Base-by-base conservation (phyloP, 495 filamentous ascomycete genomes). In the Penicillium angulare region DNA sequence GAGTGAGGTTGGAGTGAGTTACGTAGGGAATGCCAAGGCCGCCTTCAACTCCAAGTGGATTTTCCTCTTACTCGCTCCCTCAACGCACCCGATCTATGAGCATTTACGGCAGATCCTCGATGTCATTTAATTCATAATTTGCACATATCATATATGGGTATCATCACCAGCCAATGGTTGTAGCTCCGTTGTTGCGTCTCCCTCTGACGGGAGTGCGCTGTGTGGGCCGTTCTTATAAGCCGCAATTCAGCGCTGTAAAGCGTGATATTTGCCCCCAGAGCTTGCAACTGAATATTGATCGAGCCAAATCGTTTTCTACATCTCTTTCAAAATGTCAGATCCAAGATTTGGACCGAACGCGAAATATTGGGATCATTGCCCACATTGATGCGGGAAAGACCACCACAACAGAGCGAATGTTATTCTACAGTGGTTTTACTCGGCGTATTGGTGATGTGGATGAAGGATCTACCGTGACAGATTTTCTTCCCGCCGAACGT, bases 311-410 rank as follows among this genome's bases (percentile, higher is more conserved):
- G 10, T 70, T 72, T 20, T 69, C 72, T 0, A 69, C 64, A 1
- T 49, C 53, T 5, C 16, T 50, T 0, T 26, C 60, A 3, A 61
- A 41, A 53, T 59, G 49, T 21, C 61, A 71, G 41, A 52, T 44
- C 10, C 63, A 67, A 12, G 53, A 67, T 42, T 65, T 86, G 20
- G 71, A 74, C 35, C 78, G 70, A 40, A 93, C 92, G 42, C 79
- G 93, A 52, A 99, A 99, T 65, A 97, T 99, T 71, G 95, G 95
- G 32, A 99, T 99, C 53, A 96, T 99, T 66, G 95, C 95, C 31
- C 95, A 99, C 69, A 96, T 97, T 52, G 95, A 97, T 83, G 95
- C 95, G 39, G 93, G 95, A 40, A 99, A 99, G 79, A 99, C 95
- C 7, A 99, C 95, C 0, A 99, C 95, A 0, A 97, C 95, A 4